A percentile compares a stretch with the other conserved stretches of the same genome.
phyloP scores from a whole-genome alignment of 768 basidiomycete genomes.

The Rhizopogon salebrosus region DNA sequence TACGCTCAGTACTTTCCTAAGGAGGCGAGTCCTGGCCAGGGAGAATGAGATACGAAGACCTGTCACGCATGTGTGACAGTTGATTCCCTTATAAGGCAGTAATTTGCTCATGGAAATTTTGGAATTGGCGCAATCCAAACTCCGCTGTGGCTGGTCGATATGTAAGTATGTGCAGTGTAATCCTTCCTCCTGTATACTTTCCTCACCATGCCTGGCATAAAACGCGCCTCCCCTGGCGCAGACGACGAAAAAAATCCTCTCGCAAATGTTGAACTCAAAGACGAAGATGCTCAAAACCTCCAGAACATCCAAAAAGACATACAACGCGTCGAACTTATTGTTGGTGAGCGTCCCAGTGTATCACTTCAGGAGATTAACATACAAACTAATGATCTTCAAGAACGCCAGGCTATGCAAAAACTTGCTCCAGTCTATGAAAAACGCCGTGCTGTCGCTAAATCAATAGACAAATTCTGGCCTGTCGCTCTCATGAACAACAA shows the following conservation, averaged over 20 bases:
- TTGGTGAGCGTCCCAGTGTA: slow-evolving; percentile 47
- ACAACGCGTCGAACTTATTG: slow-evolving; percentile 62
- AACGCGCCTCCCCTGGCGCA: slow-evolving; percentile 78
- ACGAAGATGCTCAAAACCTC: slow-evolving; percentile 69
- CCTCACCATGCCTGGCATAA: slow-evolving; percentile 40
- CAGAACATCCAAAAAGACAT: slow-evolving; percentile 62
- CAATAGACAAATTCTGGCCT: slow-evolving; percentile 81
- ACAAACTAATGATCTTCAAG: slow-evolving; percentile 30
- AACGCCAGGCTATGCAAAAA: slow-evolving; percentile 56
- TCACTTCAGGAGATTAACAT: not conserved
- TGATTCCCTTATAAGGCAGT: too few relatives aligned
- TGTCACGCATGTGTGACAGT: too few relatives aligned
- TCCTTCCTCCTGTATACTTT: not conserved
- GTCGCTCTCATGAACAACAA: slow-evolving; percentile 73
- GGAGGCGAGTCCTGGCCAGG: too few relatives aligned
- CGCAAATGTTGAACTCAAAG: slow-evolving; percentile 59
- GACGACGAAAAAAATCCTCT: slow-evolving; percentile 70
- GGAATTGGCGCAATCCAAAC: not conserved
- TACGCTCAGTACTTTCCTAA: too few relatives aligned
- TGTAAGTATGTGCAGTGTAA: not conserved
- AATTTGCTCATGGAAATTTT: slow-evolving; percentile 1
- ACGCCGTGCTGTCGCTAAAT: slow-evolving; percentile 61
- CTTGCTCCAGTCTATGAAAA: slow-evolving; percentile 62
- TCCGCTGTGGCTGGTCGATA: slow-evolving; percentile 1
- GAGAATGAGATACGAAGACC: too few relatives aligned